A percentile compares a stretch with the other conserved stretches of the same genome.
phyloP scores from a whole-genome alignment of 1,139 yeast genomes.

The Yamadazyma buinensis region DNA sequence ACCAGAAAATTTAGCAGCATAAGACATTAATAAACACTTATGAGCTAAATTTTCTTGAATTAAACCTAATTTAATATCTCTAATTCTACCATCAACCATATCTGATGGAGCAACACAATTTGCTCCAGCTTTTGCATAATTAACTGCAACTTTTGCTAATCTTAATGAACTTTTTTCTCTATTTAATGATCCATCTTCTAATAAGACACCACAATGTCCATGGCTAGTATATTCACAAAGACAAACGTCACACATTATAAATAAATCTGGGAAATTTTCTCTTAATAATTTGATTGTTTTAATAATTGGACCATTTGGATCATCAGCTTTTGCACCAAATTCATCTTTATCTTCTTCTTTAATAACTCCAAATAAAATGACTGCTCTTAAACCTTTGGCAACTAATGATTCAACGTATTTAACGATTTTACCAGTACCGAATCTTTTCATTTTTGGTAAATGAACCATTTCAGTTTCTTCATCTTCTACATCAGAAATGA shows the following conservation, averaged over 20 bases:
- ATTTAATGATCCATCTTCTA: conserved; percentile 81
- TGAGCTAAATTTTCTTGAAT: conserved; percentile 84
- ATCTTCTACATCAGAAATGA: conserved; percentile 76
- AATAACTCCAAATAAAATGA: conserved; percentile 86
- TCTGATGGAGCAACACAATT: conserved; percentile 96
- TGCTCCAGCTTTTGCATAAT: conserved; percentile 94
- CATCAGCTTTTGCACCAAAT: conserved; percentile 89
- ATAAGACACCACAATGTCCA: conserved; percentile 92
- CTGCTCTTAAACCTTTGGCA: conserved; percentile 78
- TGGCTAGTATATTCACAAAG: conserved; percentile 94
- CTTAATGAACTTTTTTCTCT: conserved; percentile 74
- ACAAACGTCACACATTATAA: conserved; percentile 92
- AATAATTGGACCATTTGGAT: conserved; percentile 94
- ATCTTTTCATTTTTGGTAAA: conserved; percentile 83
- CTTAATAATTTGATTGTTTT: conserved; percentile 65
- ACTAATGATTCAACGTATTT: conserved; percentile 71
- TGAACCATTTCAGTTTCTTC: conserved; percentile 73
- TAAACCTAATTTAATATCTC: conserved; percentile 82
- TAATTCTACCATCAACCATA: conserved; percentile 95
- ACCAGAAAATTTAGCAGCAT: conserved; percentile 92
- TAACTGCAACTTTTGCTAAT: conserved; percentile 91
- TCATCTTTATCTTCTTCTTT: conserved; percentile 72
- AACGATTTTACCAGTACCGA: conserved; percentile 75
- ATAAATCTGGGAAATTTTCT: conserved; percentile 70
- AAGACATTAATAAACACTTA: conserved; percentile 84